Percentiles rank a stretch among this genome's conserved stretches.
Conservation (phyloP, 768 basidiomycete genomes). For the Baorangia bicolor region DNA sequence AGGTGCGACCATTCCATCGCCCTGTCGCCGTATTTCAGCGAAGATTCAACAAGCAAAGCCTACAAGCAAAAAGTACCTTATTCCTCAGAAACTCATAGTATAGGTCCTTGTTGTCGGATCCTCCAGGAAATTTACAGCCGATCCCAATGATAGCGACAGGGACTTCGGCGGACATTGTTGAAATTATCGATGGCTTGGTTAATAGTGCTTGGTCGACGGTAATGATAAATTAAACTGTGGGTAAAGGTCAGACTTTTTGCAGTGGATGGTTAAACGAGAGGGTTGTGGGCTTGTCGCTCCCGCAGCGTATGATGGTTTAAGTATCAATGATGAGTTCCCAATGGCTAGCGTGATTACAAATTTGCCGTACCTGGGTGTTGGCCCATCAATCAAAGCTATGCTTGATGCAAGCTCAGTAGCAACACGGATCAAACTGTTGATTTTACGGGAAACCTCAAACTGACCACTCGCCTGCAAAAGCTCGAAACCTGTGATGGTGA, state of each 20-base stretch:
- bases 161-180: conserved; percentile 28
- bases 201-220: neutral
- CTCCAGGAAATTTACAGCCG: conserved; percentile 34
- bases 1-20: conserved; percentile 31
- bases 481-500: neutral
- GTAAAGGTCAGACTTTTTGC: neutral
- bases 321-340: neutral
- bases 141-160: conserved; percentile 33
- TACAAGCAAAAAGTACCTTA: conserved; percentile 15
- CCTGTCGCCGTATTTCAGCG: conserved; percentile 10
- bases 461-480: neutral
- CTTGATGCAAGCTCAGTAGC: neutral
- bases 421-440: neutral
- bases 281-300: neutral
- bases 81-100: conserved; percentile 32
- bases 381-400: conserved; percentile 12
- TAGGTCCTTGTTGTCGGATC: conserved; percentile 31
- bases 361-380: neutral
- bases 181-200: conserved; percentile 1
- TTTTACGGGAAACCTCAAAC: neutral
- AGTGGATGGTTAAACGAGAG: neutral
- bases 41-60: neutral
- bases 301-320: neutral
- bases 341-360: neutral
- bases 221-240: neutral